Evolutionary conservation across 495 filamentous ascomycete species (phyloP).

Genomic region (Elasticomyces elasticus): DNA sequence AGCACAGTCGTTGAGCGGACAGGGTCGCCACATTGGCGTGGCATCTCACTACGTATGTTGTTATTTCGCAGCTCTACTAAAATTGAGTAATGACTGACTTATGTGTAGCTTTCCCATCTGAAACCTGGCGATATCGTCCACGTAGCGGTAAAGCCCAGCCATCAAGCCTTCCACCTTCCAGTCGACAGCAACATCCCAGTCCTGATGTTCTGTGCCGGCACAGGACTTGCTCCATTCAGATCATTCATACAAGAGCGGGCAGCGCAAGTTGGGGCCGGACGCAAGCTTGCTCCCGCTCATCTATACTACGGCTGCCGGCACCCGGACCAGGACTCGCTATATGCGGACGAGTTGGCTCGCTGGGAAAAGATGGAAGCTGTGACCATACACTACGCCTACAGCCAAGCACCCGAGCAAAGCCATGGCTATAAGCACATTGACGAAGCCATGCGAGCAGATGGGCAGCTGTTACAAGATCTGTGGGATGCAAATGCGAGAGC

Average conservation of each 20-base stretch:
- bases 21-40: conserved; percentile 18
- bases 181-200: conserved; percentile 47
- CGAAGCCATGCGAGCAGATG: conserved; percentile 4
- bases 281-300: conserved; percentile 25
- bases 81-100: too few species aligned
- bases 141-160: conserved; percentile 47
- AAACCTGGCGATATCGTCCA: conserved; percentile 51
- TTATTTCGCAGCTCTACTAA: too few species aligned
- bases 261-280: conserved; percentile 21
- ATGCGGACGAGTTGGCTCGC: conserved; percentile 16
- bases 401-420: conserved; percentile 12
- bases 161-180: conserved; percentile 58
- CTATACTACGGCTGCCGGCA: conserved; percentile 28
- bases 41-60: too few species aligned
- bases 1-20: conserved; percentile 38
- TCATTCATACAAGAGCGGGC: conserved; percentile 31
- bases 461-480: conserved; percentile 19
- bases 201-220: conserved; percentile 30
- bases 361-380: conserved; percentile 27
- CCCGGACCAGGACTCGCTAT: conserved; percentile 20
- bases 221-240: conserved; percentile 29
- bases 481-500: conserved; percentile 24
- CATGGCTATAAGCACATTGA: conserved; percentile 18
- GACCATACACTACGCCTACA: conserved; percentile 22
- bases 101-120: conserved; percentile 36